Conservation (phyloP, 1,139 yeast species). For the Yamadazyma songkhlaensis region DNA sequence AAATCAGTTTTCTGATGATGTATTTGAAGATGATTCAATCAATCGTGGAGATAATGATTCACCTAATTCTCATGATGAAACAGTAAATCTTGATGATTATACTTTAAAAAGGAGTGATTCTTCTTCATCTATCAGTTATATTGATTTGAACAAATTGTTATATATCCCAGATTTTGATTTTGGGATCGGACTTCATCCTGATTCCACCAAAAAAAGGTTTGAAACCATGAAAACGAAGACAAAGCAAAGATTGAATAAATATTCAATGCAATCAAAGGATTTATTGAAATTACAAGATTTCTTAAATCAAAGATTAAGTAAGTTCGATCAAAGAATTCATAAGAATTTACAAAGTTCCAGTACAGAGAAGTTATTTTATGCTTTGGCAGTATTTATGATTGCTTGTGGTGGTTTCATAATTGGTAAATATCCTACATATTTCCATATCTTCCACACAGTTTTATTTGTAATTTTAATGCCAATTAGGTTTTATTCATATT, state of each 20-base stretch:
- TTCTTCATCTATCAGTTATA: constrained; percentile 30
- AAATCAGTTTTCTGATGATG: constrained; percentile 5
- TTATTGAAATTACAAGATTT: constrained; percentile 30
- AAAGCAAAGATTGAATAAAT: constrained; percentile 26
- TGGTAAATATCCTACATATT: constrained; percentile 73
- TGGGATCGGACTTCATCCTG: constrained; percentile 39
- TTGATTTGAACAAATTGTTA: constrained; percentile 37
- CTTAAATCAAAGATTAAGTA: constrained; percentile 41
- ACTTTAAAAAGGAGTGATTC: constrained; percentile 28
- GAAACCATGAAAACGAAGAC: constrained; percentile 38
- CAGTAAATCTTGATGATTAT: constrained; percentile 5
- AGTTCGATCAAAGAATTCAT: constrained; percentile 57
- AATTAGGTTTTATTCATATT: constrained; percentile 77
- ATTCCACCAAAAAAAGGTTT: constrained; percentile 35
- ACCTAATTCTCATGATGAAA: neutral
- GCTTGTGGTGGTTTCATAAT: constrained; percentile 73
- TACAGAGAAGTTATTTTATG: constrained; percentile 81
- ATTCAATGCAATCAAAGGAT: constrained; percentile 21
- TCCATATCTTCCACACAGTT: constrained; percentile 73
- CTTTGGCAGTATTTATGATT: constrained; percentile 65
- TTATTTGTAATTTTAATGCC: constrained; percentile 72
- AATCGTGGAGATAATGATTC: neutral
- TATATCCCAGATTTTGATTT: constrained; percentile 45
- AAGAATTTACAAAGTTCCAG: constrained; percentile 50
- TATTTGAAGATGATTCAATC: constrained; percentile 2